phyloP scores from a whole-genome alignment of 176 grass and related monocot genomes.

The Themeda triandra region DNA sequence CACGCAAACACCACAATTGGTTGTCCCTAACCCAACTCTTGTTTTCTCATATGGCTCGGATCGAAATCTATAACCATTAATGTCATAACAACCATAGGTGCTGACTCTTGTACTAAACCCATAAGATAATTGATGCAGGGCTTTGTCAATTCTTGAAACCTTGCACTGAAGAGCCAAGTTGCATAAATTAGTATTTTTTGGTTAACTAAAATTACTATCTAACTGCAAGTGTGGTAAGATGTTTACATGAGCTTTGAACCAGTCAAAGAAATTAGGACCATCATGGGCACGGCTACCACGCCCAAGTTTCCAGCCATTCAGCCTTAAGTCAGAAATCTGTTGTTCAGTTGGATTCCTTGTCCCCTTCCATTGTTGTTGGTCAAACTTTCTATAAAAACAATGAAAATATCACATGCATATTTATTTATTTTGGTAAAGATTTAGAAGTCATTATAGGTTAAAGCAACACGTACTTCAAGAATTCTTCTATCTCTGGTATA shows the following conservation, averaged over 20 bases:
- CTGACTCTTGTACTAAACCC: background rate
- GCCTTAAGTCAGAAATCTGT: background rate
- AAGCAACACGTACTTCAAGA: background rate
- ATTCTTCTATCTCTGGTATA: background rate
- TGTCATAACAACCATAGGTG: background rate
- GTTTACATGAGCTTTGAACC: background rate
- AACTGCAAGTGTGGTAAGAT: background rate
- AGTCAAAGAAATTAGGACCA: background rate
- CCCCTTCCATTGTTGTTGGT: background rate
- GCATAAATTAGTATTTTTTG: background rate
- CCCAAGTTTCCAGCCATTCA: background rate
- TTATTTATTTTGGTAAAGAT: too few species aligned
- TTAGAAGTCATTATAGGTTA: background rate
- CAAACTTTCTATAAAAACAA: background rate
- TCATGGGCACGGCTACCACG: background rate
- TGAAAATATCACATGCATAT: too few species aligned
- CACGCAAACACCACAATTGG: background rate
- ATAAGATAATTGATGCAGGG: background rate
- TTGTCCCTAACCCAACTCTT: background rate
- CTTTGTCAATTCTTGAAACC: background rate
- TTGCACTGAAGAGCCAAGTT: background rate
- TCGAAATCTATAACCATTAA: background rate
- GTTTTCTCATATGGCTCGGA: background rate
- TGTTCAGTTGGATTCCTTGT: background rate
- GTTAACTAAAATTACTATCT: background rate